Evolutionary conservation across 805 yeast genomes (phyloP).

Genomic region (Ogataea paraovalis): DNA sequence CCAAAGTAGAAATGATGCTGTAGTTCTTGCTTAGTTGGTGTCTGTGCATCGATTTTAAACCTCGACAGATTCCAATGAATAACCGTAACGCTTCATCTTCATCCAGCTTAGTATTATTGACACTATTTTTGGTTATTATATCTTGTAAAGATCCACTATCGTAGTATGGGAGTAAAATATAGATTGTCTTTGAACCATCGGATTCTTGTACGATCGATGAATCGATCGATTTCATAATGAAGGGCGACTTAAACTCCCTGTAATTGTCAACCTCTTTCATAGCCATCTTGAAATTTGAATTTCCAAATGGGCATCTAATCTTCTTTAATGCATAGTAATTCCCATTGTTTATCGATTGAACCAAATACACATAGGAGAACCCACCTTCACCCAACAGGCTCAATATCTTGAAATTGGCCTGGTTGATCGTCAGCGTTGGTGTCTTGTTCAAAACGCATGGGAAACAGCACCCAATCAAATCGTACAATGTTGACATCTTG

Average conservation of each 20-base stretch:
- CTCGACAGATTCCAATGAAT: constrained; percentile 68
- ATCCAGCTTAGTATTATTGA: constrained; percentile 48
- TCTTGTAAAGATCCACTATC: constrained; percentile 76
- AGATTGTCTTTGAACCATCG: constrained; percentile 78
- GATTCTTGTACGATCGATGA: constrained; percentile 66
- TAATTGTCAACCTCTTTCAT: constrained; percentile 76
- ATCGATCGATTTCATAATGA: constrained; percentile 65
- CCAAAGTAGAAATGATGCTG: constrained; percentile 15
- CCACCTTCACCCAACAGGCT: constrained; percentile 89
- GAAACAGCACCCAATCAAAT: constrained; percentile 30
- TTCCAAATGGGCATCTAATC: constrained; percentile 83
- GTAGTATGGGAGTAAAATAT: constrained; percentile 76
- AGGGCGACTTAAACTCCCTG: constrained; percentile 63
- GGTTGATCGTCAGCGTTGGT: constrained; percentile 62
- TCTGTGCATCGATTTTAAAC: constrained; percentile 71
- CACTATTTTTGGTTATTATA: constrained; percentile 58
- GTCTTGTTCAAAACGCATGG: constrained; percentile 40
- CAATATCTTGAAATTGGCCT: constrained; percentile 56
- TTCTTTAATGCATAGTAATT: constrained; percentile 73
- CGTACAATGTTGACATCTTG: constrained; percentile 11
- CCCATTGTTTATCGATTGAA: constrained; percentile 43
- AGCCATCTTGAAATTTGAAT: constrained; percentile 68
- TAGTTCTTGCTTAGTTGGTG: constrained; percentile 36
- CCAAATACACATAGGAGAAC: constrained; percentile 80
- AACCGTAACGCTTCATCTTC: constrained; percentile 62